A percentile compares a stretch with the other conserved stretches of the same genome.
Conservation (phyloP, 192 early-diverging fungal species). For the Gonapodya sp. region DNA sequence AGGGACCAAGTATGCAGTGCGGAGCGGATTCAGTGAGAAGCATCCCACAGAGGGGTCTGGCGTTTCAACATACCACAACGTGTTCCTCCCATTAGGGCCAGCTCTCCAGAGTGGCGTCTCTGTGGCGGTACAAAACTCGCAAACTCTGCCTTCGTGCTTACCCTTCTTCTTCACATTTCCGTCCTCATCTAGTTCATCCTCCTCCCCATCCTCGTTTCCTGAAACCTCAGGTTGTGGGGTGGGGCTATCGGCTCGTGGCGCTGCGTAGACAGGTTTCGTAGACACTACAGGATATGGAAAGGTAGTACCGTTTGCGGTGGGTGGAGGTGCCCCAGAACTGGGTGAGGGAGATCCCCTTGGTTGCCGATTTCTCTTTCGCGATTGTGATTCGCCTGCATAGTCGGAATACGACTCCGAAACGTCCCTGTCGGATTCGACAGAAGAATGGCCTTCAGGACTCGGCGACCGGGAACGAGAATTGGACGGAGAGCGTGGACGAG, state of each 20-base stretch:
- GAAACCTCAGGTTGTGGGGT: background rate
- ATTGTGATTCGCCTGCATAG: background rate
- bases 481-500: too few species aligned
- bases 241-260: background rate
- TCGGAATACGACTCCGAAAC: too few species aligned
- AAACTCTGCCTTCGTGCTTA: background rate
- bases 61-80: background rate
- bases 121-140: background rate
- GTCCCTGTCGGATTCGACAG: too few species aligned
- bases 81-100: background rate
- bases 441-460: too few species aligned
- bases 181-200: background rate
- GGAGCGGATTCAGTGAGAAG: too few species aligned
- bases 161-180: background rate
- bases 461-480: too few species aligned
- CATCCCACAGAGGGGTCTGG: too few species aligned
- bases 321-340: background rate
- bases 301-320: background rate
- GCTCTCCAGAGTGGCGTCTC: background rate
- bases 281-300: background rate
- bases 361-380: background rate
- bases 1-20: too few species aligned
- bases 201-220: background rate
- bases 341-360: background rate
- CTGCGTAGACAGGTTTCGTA: background rate